Conservation (phyloP, 2,329 filamentous ascomycete species). For the Trichoderma afroharzianum region DNA sequence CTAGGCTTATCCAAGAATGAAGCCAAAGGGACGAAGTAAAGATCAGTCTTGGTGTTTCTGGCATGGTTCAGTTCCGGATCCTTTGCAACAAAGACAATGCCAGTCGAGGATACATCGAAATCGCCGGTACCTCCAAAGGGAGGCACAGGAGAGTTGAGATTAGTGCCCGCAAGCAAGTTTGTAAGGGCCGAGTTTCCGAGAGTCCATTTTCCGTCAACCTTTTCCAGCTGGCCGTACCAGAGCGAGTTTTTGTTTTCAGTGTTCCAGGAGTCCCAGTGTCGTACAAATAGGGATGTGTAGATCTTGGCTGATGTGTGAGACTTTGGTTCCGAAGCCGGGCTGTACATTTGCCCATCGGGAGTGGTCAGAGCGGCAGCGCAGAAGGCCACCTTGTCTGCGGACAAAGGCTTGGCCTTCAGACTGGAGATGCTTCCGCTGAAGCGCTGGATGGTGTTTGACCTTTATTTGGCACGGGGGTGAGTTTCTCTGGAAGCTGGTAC, state of each 20-base stretch:
- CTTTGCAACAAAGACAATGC: constrained; percentile 71
- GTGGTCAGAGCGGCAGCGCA: constrained; percentile 62
- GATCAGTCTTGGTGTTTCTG: constrained; percentile 74
- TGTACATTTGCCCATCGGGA: constrained; percentile 66
- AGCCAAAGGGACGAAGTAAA: constrained; percentile 67
- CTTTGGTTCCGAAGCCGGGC: constrained; percentile 57
- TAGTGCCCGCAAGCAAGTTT: constrained; percentile 61
- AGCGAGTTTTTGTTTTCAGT: constrained; percentile 66
- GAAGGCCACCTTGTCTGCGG: constrained; percentile 49
- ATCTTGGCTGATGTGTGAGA: constrained; percentile 62
- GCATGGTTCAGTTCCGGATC: constrained; percentile 69
- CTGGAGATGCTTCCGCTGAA: constrained; percentile 56
- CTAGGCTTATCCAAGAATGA: constrained; percentile 56
- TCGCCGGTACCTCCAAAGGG: constrained; percentile 78
- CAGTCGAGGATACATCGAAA: constrained; percentile 67
- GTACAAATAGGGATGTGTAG: constrained; percentile 71
- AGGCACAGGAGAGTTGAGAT: constrained; percentile 64
- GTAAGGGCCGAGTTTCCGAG: constrained; percentile 46
- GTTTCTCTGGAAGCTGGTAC: background rate
- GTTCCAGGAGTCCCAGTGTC: constrained; percentile 80
- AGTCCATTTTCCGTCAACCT: constrained; percentile 38
- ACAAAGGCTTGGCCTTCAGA: constrained; percentile 53
- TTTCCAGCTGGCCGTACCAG: constrained; percentile 64
- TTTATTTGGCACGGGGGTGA: constrained; percentile 19
- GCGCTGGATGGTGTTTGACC: constrained; percentile 16